A percentile compares a stretch with the other conserved stretches of the same genome.
Conservation (phyloP, 106 monocot species). For the Platanthera guangdongensis region DNA sequence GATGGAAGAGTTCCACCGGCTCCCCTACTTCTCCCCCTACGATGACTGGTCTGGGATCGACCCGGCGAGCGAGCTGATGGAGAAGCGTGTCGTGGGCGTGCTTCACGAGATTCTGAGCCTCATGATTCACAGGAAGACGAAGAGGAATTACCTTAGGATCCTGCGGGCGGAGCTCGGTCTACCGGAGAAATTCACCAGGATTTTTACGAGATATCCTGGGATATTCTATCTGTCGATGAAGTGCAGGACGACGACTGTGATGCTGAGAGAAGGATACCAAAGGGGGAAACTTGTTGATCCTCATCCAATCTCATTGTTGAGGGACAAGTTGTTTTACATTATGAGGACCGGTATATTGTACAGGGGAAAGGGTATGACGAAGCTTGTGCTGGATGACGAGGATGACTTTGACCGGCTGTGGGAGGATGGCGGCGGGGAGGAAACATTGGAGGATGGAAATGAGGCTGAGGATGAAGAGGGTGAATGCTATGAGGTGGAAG, state of each 20-base stretch:
- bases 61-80: constrained; percentile 77
- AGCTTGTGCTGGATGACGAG: constrained; percentile 38
- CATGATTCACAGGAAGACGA: constrained; percentile 83
- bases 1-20: constrained; percentile 87
- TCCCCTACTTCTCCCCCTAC: constrained; percentile 93
- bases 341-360: constrained; percentile 84
- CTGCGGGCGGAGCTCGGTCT: constrained; percentile 73
- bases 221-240: constrained; percentile 91
- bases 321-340: constrained; percentile 76
- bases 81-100: constrained; percentile 81
- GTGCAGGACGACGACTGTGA: constrained; percentile 93
- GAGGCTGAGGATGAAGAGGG: constrained; percentile 22
- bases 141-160: constrained; percentile 68
- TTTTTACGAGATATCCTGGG: constrained; percentile 92
- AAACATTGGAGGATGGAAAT: constrained; percentile 8
- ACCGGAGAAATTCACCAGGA: constrained; percentile 72
- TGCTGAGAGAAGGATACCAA: constrained; percentile 75
- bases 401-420: constrained; percentile 13
- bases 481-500: constrained; percentile 48
- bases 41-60: constrained; percentile 65
- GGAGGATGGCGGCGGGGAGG: constrained; percentile 6
- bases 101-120: constrained; percentile 83
- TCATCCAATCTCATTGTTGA: constrained; percentile 47
- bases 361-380: constrained; percentile 52
- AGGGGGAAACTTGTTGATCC: constrained; percentile 80